Conservation (phyloP, 441 rosid genomes). For the Euphorbia schlechtendalii region DNA sequence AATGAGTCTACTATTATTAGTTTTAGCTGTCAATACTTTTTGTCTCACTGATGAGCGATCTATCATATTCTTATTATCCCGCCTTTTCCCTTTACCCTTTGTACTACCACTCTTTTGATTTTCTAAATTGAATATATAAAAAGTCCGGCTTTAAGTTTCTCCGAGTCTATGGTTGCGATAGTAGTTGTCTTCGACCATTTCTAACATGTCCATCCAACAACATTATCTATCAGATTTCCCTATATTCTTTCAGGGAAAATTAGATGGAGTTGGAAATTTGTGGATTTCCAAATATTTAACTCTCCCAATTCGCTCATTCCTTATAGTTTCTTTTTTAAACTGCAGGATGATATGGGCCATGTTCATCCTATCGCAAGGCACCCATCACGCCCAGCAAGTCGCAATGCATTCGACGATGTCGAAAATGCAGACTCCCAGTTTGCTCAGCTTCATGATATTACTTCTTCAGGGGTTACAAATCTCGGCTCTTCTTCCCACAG, state of each 20-base stretch:
- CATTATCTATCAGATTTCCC: not conserved
- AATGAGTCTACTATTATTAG: not conserved
- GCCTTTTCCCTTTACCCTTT: not conserved
- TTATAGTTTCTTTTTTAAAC: slow-evolving; percentile 19
- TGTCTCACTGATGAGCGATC: not conserved
- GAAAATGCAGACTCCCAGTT: slow-evolving; percentile 41
- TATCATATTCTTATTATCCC: not conserved
- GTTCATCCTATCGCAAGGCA: slow-evolving; percentile 36
- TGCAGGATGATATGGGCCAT: slow-evolving; percentile 52
- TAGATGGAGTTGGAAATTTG: not conserved
- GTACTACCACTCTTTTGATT: not conserved
- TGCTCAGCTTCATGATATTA: slow-evolving; percentile 38
- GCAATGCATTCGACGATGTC: slow-evolving; percentile 40
- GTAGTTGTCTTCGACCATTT: not conserved
- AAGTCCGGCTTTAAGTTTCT: not conserved
- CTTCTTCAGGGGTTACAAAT: slow-evolving; percentile 23
- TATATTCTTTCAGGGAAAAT: not conserved
- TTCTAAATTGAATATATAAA: not conserved
- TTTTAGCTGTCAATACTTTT: not conserved
- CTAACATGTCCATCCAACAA: not conserved
- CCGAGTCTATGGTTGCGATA: not conserved
- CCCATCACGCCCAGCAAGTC: slow-evolving; percentile 55
- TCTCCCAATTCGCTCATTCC: slow-evolving; percentile 13
- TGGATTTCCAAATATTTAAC: not conserved
- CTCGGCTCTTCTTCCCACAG: slow-evolving; percentile 41